A percentile compares a stretch with the other conserved stretches of the same genome.
phyloP scores from a whole-genome alignment of 208 protist genomes.

The Balamuthia mandrillaris region DNA sequence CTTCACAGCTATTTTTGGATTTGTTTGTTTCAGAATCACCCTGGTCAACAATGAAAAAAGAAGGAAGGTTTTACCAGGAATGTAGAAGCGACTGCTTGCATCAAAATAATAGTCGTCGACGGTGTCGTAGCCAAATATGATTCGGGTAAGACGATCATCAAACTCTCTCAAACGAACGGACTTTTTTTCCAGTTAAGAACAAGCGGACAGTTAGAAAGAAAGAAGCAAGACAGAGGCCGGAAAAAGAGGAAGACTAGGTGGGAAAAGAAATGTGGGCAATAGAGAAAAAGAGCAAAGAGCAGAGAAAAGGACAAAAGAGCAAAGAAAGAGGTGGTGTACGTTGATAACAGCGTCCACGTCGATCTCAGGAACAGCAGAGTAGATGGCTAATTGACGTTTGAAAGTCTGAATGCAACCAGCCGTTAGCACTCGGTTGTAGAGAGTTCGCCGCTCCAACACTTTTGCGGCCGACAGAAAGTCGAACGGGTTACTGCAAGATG shows the following conservation, averaged over 20 bases:
- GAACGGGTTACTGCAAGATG: no score
- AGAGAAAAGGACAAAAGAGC: no score
- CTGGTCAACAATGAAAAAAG: neutral
- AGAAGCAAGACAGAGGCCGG: neutral
- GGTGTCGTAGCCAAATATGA: neutral
- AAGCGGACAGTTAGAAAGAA: neutral
- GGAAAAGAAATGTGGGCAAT: no score
- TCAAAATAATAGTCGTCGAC: slow-evolving; percentile 7
- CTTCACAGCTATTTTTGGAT: neutral
- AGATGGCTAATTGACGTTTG: neutral
- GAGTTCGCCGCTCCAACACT: neutral
- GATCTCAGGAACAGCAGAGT: neutral
- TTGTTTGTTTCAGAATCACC: neutral
- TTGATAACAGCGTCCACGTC: no score
- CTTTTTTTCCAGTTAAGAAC: neutral
- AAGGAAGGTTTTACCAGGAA: neutral
- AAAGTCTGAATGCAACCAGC: slow-evolving; percentile 5
- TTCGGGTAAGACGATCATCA: no score
- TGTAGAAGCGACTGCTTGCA: slow-evolving; percentile 8
- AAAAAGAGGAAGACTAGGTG: fast-evolving
- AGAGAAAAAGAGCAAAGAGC: no score
- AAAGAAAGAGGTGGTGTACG: no score
- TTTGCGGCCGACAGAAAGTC: neutral
- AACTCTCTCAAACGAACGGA: no score
- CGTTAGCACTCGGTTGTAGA: neutral